Evolutionary conservation across 2,329 filamentous ascomycete genomes (phyloP).

Genomic region (Aspergillus bombycis): DNA sequence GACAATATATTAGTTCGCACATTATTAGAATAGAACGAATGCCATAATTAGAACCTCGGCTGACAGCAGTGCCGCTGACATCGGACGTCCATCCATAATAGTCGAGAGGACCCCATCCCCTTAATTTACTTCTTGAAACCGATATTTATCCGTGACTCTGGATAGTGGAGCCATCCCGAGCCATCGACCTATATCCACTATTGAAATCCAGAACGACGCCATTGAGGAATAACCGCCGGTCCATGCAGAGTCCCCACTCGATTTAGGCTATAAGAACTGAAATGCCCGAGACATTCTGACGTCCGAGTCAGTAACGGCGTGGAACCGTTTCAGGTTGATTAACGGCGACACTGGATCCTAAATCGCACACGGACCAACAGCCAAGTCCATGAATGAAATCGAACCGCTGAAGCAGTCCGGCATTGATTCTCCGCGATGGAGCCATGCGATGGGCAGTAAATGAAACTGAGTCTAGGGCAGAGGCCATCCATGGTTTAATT

Average conservation of each 20-base stretch:
- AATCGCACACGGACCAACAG: neutral
- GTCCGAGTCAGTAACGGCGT: neutral
- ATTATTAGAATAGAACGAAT: neutral
- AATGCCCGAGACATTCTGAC: neutral
- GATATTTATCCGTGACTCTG: neutral
- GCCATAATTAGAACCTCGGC: neutral
- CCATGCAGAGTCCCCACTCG: neutral
- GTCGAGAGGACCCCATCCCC: neutral
- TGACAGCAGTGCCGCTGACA: neutral
- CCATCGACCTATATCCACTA: neutral
- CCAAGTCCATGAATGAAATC: neutral
- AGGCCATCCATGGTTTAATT: neutral
- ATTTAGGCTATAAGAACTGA: neutral
- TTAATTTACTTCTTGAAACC: constrained; percentile 1
- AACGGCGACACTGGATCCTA: neutral
- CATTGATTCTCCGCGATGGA: neutral
- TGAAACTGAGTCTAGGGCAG: neutral
- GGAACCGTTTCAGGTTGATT: neutral
- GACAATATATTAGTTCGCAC: neutral
- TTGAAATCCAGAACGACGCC: neutral
- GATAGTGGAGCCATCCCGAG: neutral
- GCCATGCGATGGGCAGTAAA: neutral
- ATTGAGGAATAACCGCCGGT: neutral
- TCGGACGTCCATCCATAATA: neutral
- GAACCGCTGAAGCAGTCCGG: neutral